A percentile compares a stretch with the other conserved stretches of the same genome.
Evolutionary conservation across 2,329 filamentous ascomycete genomes (phyloP).

Genomic region (Madurella mycetomatis): DNA sequence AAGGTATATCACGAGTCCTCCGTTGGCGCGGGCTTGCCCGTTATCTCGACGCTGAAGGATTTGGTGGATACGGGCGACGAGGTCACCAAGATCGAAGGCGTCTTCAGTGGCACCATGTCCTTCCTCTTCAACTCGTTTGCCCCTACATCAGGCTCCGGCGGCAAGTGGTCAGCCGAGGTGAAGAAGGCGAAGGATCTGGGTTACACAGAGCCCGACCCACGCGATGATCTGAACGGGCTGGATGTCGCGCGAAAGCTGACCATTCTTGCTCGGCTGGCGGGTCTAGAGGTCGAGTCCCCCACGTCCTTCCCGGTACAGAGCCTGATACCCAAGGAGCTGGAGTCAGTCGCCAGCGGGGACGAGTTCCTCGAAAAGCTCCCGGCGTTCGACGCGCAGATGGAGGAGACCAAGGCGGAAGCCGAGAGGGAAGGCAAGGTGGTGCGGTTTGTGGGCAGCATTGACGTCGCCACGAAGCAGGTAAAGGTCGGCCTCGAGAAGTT

Average conservation of each 20-base stretch:
- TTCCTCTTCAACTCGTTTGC: constrained; percentile 98
- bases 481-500: constrained; percentile 92
- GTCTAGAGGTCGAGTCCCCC: constrained; percentile 74
- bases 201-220: constrained; percentile 84
- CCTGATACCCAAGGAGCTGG: constrained; percentile 83
- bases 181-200: constrained; percentile 87
- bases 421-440: constrained; percentile 87
- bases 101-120: constrained; percentile 96
- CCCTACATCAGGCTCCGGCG: constrained; percentile 68
- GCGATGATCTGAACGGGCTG: constrained; percentile 81
- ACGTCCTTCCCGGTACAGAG: constrained; percentile 91
- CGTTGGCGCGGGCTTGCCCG: constrained; percentile 86
- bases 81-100: constrained; percentile 88
- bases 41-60: constrained; percentile 90
- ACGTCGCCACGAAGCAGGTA: constrained; percentile 73
- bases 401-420: constrained; percentile 77
- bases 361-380: constrained; percentile 81
- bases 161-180: constrained; percentile 87
- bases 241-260: constrained; percentile 95
- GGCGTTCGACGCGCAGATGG: constrained; percentile 85
- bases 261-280: constrained; percentile 82
- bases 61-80: constrained; percentile 91
- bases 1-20: constrained; percentile 94
- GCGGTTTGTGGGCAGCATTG: constrained; percentile 89
- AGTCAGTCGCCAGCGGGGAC: constrained; percentile 68